phyloP scores from a whole-genome alignment of 2,329 filamentous ascomycete genomes.

The Talaromyces sp. region DNA sequence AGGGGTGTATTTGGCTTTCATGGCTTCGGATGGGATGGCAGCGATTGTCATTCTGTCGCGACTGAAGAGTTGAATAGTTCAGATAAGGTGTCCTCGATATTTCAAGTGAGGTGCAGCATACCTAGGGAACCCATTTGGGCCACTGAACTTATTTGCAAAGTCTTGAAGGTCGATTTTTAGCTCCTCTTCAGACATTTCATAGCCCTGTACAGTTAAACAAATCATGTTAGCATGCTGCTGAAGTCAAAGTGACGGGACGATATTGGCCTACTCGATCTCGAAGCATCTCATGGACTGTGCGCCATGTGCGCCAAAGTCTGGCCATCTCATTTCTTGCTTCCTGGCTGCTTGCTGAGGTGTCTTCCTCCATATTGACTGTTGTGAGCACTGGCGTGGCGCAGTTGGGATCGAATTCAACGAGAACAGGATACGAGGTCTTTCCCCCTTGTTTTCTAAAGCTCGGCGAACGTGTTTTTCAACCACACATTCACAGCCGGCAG shows the following conservation, averaged over 20 bases:
- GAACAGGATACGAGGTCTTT: background rate
- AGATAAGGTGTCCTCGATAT: background rate
- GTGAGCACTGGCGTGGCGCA: constrained; percentile 7
- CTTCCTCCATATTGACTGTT: constrained; percentile 36
- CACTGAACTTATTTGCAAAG: constrained; percentile 70
- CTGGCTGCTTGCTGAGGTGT: constrained; percentile 32
- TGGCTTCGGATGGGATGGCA: constrained; percentile 74
- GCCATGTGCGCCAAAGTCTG: constrained; percentile 89
- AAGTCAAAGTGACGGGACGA: background rate
- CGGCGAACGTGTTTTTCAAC: background rate
- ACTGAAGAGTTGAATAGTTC: constrained; percentile 46
- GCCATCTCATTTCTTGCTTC: constrained; percentile 47
- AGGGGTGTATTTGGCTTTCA: constrained; percentile 80
- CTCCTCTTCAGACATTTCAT: constrained; percentile 86
- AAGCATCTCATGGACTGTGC: constrained; percentile 93
- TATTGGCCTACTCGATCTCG: constrained; percentile 64
- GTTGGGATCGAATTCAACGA: constrained; percentile 10
- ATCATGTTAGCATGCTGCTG: background rate
- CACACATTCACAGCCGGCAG: background rate
- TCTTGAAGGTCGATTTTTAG: constrained; percentile 79
- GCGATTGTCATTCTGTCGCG: constrained; percentile 83
- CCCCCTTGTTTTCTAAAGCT: background rate
- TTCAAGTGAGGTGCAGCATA: constrained; percentile 46
- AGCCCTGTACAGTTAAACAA: constrained; percentile 62
- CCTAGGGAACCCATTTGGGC: constrained; percentile 71